Evolutionary conservation across 208 protist species (phyloP), one percentile per base, ranked within the genome.

Genomic region (Wallacemonas sp.): DNA sequence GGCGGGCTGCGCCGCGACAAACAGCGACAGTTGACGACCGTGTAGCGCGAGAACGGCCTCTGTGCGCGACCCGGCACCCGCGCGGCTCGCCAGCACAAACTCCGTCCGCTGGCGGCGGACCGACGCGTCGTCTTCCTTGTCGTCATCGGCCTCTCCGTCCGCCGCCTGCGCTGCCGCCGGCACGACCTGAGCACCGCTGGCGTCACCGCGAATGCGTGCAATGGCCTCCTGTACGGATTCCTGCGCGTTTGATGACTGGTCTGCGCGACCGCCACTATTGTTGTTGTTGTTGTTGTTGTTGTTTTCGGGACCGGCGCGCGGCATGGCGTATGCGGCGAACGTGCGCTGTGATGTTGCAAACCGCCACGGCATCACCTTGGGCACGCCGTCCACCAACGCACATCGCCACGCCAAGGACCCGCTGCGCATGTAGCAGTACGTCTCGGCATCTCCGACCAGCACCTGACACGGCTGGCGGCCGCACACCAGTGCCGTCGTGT

Each of bases 321-420:
- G 84, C 23, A 76, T 66, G 31, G 79, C 78, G 54, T 91, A 92
- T 1, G 77, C 45, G 7, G 89, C 82, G 33, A 92, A 94, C 45
- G 78, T 72, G 36, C 26, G 72, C 48, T 84, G 89, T 29, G 67
- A 77, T 0, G 39, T 49, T 1, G 89, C 80, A 54, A 92, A 94
- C 41, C 81, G 83, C 82, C 81, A 92, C 26, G 89, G 89, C 18
- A 87, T 76, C 41, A 87, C 70, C 71, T 89, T 92, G 18, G 80
- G 59, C 11, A 76, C 61, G 0, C 80, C 84, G 29, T 86, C 79
- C 14, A 73, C 72, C 39, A 88, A 64, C 45, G 82, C 76, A 65
- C 85, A 92, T 14, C 89, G 85, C 86, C 89, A 94, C 36, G 79
- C 79, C 41, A 84, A 77, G 23, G 75, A 65, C 2, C 89, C 89